Conservation (phyloP, 2,329 filamentous ascomycete genomes). For the Endoconidiophora polonica region DNA sequence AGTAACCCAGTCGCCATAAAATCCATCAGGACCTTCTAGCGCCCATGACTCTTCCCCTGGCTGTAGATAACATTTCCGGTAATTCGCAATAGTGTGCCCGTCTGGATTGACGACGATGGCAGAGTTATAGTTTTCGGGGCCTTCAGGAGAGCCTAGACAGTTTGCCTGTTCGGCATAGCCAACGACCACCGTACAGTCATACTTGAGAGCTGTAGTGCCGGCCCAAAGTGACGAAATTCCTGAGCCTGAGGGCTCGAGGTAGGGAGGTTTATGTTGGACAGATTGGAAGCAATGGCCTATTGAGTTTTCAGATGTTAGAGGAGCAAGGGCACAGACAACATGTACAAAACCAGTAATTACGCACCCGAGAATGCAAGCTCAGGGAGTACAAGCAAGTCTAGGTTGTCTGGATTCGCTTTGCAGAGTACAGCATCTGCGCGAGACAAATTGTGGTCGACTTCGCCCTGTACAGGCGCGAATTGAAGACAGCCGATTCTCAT, state of each 20-base stretch:
- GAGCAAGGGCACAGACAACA: conserved; percentile 34
- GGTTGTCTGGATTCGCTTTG: conserved; percentile 24
- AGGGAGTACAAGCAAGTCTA: conserved; percentile 51
- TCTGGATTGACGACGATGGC: conserved; percentile 31
- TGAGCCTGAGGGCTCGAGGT: conserved; percentile 41
- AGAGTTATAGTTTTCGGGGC: conserved; percentile 27
- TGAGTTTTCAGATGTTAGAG: conserved; percentile 16
- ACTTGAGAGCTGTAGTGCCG: conserved; percentile 38
- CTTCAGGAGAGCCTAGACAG: background rate
- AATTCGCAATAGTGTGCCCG: conserved; percentile 34
- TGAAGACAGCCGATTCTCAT: conserved; percentile 58
- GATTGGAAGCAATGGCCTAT: conserved; percentile 53
- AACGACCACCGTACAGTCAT: conserved; percentile 44
- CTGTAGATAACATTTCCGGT: conserved; percentile 39
- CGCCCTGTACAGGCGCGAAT: conserved; percentile 53
- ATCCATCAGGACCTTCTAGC: conserved; percentile 33
- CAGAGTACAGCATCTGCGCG: conserved; percentile 45
- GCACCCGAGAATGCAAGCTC: conserved; percentile 42
- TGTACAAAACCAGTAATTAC: conserved; percentile 26
- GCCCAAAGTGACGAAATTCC: conserved; percentile 52
- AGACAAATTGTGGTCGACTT: conserved; percentile 52
- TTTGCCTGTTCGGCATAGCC: conserved; percentile 48
- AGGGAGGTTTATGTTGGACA: conserved; percentile 42
- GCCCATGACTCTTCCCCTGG: conserved; percentile 48
- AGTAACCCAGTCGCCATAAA: conserved; percentile 25